These are phyloP conservation scores for Astragalus glycyphyllos DNA, from an alignment of 306 rosid species.

Conservation along the genomic window DNA sequence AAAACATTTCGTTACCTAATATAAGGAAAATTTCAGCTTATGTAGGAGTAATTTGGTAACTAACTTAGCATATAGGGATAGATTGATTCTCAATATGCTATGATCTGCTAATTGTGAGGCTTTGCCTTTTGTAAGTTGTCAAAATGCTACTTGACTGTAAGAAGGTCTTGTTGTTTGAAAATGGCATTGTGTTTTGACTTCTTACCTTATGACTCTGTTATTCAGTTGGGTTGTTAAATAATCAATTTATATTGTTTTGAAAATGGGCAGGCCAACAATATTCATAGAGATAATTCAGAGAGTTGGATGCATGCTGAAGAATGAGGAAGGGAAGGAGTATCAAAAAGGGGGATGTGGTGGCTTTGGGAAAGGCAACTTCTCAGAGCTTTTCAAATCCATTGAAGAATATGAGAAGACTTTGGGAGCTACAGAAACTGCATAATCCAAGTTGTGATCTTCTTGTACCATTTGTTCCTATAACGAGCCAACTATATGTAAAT, in stretches of 20 bases:
- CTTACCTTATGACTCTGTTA: not conserved
- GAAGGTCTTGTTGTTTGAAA: not conserved
- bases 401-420: constrained; percentile 94
- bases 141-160: too few species aligned
- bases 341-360: constrained; percentile 98
- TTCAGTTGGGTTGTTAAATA: not conserved
- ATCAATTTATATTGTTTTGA: not conserved
- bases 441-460: not conserved
- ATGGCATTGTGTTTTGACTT: not conserved
- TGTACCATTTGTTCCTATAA: not conserved
- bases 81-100: too few species aligned
- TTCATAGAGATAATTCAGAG: constrained; percentile 95
- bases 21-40: too few species aligned
- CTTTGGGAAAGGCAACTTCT: constrained; percentile 96
- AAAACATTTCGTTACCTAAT: too few species aligned
- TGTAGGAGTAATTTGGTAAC: too few species aligned
- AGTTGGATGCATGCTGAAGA: constrained; percentile 84
- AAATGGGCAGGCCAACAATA: constrained; percentile 78
- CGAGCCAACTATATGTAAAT: not conserved
- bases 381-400: constrained; percentile 94
- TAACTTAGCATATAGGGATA: constrained; percentile 32
- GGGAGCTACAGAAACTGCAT: constrained; percentile 53
- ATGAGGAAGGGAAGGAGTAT: constrained; percentile 73
- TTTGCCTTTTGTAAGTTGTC: too few species aligned
- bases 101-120: too few species aligned